Evolutionary conservation across 257 asterid species (phyloP), one percentile per base, ranked within the genome.

Genomic region (Salvia splendens): DNA sequence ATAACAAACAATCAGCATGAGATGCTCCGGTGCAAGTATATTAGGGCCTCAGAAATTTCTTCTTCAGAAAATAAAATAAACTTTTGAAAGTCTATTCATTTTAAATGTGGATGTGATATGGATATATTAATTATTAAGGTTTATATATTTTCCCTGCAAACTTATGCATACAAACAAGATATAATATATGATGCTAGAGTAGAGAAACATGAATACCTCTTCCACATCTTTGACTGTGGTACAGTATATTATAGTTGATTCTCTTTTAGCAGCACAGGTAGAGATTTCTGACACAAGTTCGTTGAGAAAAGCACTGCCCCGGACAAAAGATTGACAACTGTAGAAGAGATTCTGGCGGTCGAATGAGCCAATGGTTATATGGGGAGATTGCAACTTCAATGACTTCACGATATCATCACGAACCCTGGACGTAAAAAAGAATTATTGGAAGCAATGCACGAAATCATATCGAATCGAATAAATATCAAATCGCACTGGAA

Each of bases 261-360:
- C 81, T 65, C 78, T 79, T 56, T 78, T 80, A 72, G 78, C 75
- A 33, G 75, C 86, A 72, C 72, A 82, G 55, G 81, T 60, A 41
- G 83, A 78, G 64, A 89, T 77, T 72, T 87, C 91, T 61, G 63
- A 78, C 75, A 89, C 85, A 74, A 92, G 84, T 69, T 86, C 89
- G 53, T 75, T 66, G 72, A 89, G 48, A 83, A 89, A 87, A 69
- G 82, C 69, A 17, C 47, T 74, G 47, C 95, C 71, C 49, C 83
- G 89, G 46, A 75, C 85, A 77, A 86, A 78, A 70, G 86, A 67
- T 74, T 83, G 83, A 69, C 82, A 96, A 52, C 87, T 87, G 77
- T 92, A 89, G 83, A 87, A 87, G 75, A 92, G 92, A 79, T 92
- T 92, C 60, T 82, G 78, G 67, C 98, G 98, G 78, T 92, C 95